Base-by-base conservation (phyloP, 2,329 filamentous ascomycete species). In the Beauveria brongniartii region DNA sequence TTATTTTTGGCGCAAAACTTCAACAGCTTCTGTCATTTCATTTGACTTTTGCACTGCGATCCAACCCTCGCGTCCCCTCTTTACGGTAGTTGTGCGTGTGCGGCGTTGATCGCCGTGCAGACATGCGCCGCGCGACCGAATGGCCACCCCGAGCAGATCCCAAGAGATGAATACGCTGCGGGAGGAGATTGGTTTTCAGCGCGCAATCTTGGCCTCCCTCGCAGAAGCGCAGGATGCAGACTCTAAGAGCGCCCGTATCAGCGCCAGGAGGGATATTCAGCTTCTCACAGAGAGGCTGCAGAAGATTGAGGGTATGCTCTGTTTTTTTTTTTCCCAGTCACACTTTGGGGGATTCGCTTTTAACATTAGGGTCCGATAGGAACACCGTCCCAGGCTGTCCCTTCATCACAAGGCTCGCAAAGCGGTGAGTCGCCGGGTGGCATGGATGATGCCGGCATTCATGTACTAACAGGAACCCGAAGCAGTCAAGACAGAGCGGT, bases 141-240 rank as follows among this genome's bases (percentile, higher is more conserved):
- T 63, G 66, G 64, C 63, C 51, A 61, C 59, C 55, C 48, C 20
- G 22, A 24, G 12, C 12, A 37, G 40, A 64, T 67, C 28, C 51
- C 60, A 63, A 5, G 54, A 64, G 20, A 63, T 64, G 61, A 64
- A 60, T 10, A 53, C 71, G 20, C 65, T 80, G 22, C 64, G 64
- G 20, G 75, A 78, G 53, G 77, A 80, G 60, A 67, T 81, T 63
- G 69, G 66, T 37, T 70, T 79, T 22, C 74, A 79, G 62, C 69
- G 69, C 52, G 75, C 76, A 55, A 71, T 81, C 22, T 69, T 81
- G 3, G 64, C 67, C 8, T 80, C 78, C 2, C 71, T 82, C n/a
- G 44, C 63, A 22, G 63, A 57, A 26, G 65, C 65, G 40, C 14
- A 53, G 10, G 58, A 61, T 50, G 51, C 30, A 4, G 34, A 22